Percentiles rank a stretch among this genome's conserved stretches.
Evolutionary conservation across 2,329 filamentous ascomycete species (phyloP).

Genomic region (Fusarium decemcellulare): DNA sequence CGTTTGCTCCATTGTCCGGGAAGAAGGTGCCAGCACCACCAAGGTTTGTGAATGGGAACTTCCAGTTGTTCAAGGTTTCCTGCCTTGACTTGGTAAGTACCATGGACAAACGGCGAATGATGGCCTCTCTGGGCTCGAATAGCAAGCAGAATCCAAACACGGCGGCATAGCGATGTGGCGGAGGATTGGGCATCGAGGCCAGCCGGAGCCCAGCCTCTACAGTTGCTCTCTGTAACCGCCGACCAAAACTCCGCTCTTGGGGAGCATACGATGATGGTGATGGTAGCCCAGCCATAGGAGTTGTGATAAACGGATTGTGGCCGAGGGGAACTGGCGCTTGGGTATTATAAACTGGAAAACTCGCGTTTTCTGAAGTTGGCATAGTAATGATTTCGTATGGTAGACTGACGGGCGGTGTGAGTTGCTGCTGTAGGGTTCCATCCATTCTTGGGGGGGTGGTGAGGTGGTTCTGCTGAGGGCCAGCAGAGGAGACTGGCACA

Average conservation of each 20-base stretch:
- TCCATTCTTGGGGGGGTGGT: constrained; percentile 27
- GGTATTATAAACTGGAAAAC: constrained; percentile 60
- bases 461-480: constrained; percentile 11
- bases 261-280: constrained; percentile 70
- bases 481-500: not conserved
- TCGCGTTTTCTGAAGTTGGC: constrained; percentile 67
- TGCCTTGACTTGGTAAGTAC: constrained; percentile 51
- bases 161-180: constrained; percentile 63
- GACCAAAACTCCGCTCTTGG: constrained; percentile 77
- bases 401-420: constrained; percentile 35
- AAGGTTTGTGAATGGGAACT: constrained; percentile 74
- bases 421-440: constrained; percentile 27
- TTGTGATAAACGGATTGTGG: constrained; percentile 25
- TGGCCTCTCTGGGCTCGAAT: constrained; percentile 66
- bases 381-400: constrained; percentile 66
- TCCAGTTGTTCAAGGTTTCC: constrained; percentile 69
- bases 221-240: constrained; percentile 76
- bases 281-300: constrained; percentile 55
- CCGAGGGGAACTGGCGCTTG: constrained; percentile 36
- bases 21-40: constrained; percentile 80
- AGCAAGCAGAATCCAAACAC: constrained; percentile 80
- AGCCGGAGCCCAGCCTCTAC: constrained; percentile 75
- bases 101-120: constrained; percentile 57
- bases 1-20: constrained; percentile 36
- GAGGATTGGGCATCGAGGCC: constrained; percentile 64